These are phyloP conservation scores for Zygotorulaspora sp. DNA, from an alignment of 805 yeast species.

Conservation along the genomic window DNA sequence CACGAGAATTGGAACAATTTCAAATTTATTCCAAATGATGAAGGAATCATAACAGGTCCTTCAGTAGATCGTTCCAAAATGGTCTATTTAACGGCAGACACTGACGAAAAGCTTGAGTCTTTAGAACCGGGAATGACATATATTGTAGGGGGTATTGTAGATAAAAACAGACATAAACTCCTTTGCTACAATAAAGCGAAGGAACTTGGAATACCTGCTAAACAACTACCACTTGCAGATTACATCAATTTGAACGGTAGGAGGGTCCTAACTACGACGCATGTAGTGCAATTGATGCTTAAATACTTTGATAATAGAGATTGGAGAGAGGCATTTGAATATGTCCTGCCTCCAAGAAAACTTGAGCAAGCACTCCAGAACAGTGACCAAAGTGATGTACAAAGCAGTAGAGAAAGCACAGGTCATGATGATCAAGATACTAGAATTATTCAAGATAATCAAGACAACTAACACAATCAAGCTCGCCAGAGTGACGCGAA, in stretches of 20 bases:
- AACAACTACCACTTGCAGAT: constrained; percentile 81
- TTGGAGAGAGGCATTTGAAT: constrained; percentile 84
- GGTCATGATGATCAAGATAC: not conserved
- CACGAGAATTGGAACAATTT: constrained; percentile 68
- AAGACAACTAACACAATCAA: no score
- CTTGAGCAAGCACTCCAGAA: no score
- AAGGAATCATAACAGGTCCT: constrained; percentile 33
- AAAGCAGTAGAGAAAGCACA: no score
- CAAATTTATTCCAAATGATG: constrained; percentile 42
- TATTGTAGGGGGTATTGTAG: constrained; percentile 93
- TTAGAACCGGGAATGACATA: constrained; percentile 71
- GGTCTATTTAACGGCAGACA: constrained; percentile 82
- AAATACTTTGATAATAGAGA: constrained; percentile 73
- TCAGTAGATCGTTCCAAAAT: constrained; percentile 39
- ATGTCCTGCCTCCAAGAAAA: constrained; percentile 82
- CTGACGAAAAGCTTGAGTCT: constrained; percentile 60
- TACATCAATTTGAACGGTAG: constrained; percentile 79
- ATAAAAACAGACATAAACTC: constrained; percentile 81
- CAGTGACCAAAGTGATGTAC: no score
- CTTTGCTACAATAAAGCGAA: constrained; percentile 81
- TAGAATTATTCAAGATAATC: not conserved
- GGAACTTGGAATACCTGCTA: constrained; percentile 63
- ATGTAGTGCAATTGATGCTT: constrained; percentile 83
- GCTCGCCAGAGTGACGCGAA: no score
- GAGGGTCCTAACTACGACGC: constrained; percentile 86